Evolutionary conservation across 2,329 filamentous ascomycete genomes (phyloP).

Genomic region (Alternaria sp.): DNA sequence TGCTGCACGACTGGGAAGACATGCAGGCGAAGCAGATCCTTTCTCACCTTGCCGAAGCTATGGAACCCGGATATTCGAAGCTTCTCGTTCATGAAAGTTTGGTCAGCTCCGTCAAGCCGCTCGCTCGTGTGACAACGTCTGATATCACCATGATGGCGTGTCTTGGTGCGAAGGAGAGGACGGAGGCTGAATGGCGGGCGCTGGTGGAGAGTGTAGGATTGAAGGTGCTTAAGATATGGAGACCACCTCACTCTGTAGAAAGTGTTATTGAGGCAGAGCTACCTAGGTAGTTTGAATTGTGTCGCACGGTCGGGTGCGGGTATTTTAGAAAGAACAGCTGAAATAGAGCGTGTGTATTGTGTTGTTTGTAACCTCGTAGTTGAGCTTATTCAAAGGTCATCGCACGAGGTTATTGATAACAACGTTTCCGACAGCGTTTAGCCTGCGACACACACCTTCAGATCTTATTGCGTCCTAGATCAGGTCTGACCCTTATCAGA

Average conservation of each 20-base stretch:
- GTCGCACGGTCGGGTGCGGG: not conserved
- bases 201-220: constrained; percentile 2
- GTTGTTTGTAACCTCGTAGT: not conserved
- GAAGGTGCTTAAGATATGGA: not conserved
- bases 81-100: not conserved
- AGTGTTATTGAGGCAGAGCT: not conserved
- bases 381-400: not conserved
- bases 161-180: constrained; percentile 6
- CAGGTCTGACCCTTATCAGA: not conserved
- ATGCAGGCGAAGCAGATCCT: constrained; percentile 1
- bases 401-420: not conserved
- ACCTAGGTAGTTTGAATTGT: not conserved
- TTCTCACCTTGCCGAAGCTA: not conserved
- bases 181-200: constrained; percentile 5
- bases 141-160: constrained; percentile 10
- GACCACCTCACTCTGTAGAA: not conserved
- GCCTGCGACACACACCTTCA: not conserved
- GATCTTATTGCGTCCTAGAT: not conserved
- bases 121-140: constrained; percentile 7
- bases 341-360: not conserved
- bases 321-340: not conserved
- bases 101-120: constrained; percentile 4
- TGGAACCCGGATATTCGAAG: not conserved
- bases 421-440: not conserved
- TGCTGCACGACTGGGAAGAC: constrained; percentile 6